Percentiles rank a stretch among this genome's conserved stretches.
Conservation (phyloP, 139 green algal species). For the Ettlia oleoabundans region DNA sequence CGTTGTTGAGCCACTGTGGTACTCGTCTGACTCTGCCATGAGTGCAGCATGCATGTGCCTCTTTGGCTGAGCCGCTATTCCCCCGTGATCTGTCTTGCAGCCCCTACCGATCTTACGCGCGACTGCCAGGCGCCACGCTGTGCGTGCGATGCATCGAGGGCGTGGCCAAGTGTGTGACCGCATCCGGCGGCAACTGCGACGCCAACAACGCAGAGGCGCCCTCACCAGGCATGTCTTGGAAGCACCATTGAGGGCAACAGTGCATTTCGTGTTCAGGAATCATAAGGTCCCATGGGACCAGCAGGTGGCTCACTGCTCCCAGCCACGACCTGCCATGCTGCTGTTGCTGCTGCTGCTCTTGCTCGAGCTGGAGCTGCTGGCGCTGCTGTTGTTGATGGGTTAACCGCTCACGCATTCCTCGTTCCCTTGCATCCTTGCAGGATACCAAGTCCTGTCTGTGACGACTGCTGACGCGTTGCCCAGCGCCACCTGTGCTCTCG, state of each 20-base stretch:
- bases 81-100: neutral
- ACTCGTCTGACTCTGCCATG: no score
- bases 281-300: no score
- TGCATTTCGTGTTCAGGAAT: no score
- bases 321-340: no score
- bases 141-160: conserved; percentile 17
- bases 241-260: no score
- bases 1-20: no score
- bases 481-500: neutral
- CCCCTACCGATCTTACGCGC: conserved; percentile 1
- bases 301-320: no score
- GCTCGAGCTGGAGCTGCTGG: no score
- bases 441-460: neutral
- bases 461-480: neutral
- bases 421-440: neutral
- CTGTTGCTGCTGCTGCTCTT: no score
- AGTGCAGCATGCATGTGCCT: no score
- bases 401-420: neutral
- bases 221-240: conserved; percentile 4
- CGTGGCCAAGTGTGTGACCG: neutral
- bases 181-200: neutral
- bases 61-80: no score
- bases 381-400: neutral
- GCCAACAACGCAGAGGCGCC: neutral
- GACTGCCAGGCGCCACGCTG: neutral